phyloP scores from a whole-genome alignment of 768 basidiomycete species.

The Cystofilobasidium bisporidii region DNA sequence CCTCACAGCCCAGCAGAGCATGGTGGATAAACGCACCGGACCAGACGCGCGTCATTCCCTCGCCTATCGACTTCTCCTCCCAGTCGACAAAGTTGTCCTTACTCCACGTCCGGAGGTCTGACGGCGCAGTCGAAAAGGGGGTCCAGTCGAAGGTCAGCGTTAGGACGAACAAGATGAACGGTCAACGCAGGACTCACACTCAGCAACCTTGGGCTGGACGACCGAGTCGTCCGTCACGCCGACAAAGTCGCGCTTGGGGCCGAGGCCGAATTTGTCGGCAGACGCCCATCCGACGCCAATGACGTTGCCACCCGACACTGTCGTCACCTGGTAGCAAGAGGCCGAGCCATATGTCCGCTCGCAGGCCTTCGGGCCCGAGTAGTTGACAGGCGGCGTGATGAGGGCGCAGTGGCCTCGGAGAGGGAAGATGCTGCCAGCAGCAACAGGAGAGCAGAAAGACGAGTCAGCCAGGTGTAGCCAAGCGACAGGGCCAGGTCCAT shows the following conservation, averaged over 20 bases:
- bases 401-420: slow-evolving; percentile 23
- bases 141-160: too few relatives aligned
- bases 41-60: slow-evolving; percentile 19
- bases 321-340: slow-evolving; percentile 21
- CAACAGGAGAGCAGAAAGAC: too few relatives aligned
- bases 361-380: slow-evolving; percentile 3
- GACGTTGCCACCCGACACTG: background rate
- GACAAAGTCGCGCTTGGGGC: slow-evolving; percentile 12
- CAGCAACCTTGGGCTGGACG: slow-evolving; percentile 1
- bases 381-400: slow-evolving; percentile 16
- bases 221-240: slow-evolving; percentile 13
- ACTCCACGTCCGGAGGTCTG: slow-evolving; percentile 8
- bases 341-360: slow-evolving; percentile 17
- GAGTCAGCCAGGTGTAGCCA: too few relatives aligned
- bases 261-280: slow-evolving; percentile 5
- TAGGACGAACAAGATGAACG: too few relatives aligned
- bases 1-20: too few relatives aligned
- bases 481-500: too few relatives aligned
- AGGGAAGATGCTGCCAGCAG: slow-evolving; percentile 13
- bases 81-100: slow-evolving; percentile 14
- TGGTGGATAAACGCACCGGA: slow-evolving; percentile 8
- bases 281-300: slow-evolving; percentile 21
- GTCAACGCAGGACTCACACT: slow-evolving; percentile 8
- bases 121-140: too few relatives aligned
- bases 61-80: slow-evolving; percentile 6